Conservation (phyloP, 768 basidiomycete species). For the Chiua virens region DNA sequence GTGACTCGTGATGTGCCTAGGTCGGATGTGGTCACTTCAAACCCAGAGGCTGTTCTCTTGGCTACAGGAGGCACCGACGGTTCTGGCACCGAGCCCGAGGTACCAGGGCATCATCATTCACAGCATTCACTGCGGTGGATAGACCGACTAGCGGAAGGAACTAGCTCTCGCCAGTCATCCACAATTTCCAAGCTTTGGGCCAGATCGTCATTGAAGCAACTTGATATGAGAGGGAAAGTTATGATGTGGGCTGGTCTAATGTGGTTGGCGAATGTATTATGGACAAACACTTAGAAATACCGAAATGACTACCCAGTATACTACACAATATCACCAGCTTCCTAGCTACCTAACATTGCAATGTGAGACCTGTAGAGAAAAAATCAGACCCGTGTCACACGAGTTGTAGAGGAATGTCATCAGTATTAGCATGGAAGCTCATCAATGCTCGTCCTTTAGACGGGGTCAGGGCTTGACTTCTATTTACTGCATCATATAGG, state of each 20-base stretch:
- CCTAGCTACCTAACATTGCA: not conserved
- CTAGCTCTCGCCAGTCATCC: slow-evolving; percentile 18
- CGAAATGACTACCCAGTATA: slow-evolving; percentile 1
- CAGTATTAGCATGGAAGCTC: slow-evolving; percentile 94
- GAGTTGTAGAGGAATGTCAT: slow-evolving; percentile 16
- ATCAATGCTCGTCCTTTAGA: slow-evolving; percentile 73
- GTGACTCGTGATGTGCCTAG: slow-evolving; percentile 12
- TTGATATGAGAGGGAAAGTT: slow-evolving; percentile 45
- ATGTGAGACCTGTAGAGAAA: slow-evolving; percentile 3
- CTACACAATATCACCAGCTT: not conserved
- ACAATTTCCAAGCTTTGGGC: slow-evolving; percentile 32
- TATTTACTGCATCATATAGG: slow-evolving; percentile 66
- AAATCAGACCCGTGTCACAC: slow-evolving; percentile 14
- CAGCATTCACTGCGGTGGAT: slow-evolving; percentile 45
- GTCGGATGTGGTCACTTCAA: not conserved
- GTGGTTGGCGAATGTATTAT: slow-evolving; percentile 68
- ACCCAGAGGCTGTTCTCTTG: slow-evolving; percentile 13
- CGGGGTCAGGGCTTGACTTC: slow-evolving; percentile 90
- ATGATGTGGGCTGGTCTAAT: slow-evolving; percentile 44
- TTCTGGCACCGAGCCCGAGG: slow-evolving; percentile 33
- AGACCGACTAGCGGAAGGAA: slow-evolving; percentile 45
- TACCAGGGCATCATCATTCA: slow-evolving; percentile 35
- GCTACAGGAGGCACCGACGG: not conserved
- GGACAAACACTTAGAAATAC: slow-evolving; percentile 37
- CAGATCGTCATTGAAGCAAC: slow-evolving; percentile 29